Evolutionary conservation across 441 rosid genomes (phyloP).

Genomic region (Macaranga tanarius): DNA sequence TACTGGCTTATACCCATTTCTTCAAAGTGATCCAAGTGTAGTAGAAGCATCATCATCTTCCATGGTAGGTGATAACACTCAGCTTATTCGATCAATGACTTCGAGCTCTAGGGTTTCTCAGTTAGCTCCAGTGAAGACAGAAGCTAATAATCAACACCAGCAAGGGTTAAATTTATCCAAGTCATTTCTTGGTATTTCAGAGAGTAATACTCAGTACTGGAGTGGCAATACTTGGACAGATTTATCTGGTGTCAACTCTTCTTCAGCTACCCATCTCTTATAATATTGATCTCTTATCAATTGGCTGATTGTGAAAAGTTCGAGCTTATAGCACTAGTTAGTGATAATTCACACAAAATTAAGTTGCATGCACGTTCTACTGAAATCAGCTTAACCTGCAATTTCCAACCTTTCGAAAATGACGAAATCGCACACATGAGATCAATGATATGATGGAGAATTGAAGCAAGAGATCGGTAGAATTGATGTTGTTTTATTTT

Average conservation of each 20-base stretch:
- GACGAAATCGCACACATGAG: not conserved
- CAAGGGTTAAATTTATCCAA: conserved; percentile 43
- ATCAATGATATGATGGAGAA: conserved; percentile 5
- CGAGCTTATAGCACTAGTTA: not conserved
- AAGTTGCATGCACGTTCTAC: conserved; percentile 9
- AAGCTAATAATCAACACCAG: conserved; percentile 42
- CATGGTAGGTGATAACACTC: conserved; percentile 24
- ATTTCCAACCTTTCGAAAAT: not conserved
- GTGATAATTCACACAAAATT: not conserved
- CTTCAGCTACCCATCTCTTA: conserved; percentile 51
- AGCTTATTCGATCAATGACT: conserved; percentile 30
- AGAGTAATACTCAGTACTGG: conserved; percentile 59
- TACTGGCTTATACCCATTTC: conserved; percentile 49
- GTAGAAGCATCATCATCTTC: conserved; percentile 34
- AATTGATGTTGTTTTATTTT: not conserved
- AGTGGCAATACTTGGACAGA: conserved; percentile 67
- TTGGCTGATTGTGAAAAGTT: not conserved
- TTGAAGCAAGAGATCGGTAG: conserved; percentile 9
- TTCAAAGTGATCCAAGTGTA: conserved; percentile 37
- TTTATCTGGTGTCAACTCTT: conserved; percentile 71
- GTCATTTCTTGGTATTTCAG: conserved; percentile 38
- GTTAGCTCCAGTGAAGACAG: conserved; percentile 64
- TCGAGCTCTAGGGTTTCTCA: conserved; percentile 52
- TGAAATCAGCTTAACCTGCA: conserved; percentile 13
- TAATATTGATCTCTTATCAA: conserved; percentile 14